Evolutionary conservation across 208 protist species (phyloP).

Genomic region (Trypanosomatidae sp.): DNA sequence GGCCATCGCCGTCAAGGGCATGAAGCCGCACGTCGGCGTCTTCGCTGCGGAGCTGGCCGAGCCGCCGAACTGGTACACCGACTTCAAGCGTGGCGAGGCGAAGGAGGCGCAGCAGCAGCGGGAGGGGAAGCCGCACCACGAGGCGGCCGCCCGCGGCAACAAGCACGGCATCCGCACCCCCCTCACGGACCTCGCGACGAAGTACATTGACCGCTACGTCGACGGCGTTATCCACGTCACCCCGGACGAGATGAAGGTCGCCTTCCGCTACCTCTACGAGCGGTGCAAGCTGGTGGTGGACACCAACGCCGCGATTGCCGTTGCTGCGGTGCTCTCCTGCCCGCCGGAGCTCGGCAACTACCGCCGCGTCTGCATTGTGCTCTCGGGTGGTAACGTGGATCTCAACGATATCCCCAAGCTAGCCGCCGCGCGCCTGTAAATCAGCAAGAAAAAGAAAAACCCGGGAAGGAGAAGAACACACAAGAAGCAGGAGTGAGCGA

Average conservation of each 20-base stretch:
- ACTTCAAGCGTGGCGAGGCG: slow-evolving; percentile 46
- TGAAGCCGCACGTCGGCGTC: slow-evolving; percentile 89
- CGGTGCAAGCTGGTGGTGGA: slow-evolving; percentile 81
- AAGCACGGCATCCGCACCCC: slow-evolving; percentile 18
- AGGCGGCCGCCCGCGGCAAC: no score
- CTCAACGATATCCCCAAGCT: slow-evolving; percentile 41
- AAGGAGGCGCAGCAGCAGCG: slow-evolving; percentile 12
- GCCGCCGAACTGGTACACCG: slow-evolving; percentile 24
- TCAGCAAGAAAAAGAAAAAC: no score
- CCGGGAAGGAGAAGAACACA: no score
- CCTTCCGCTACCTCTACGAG: slow-evolving; percentile 80
- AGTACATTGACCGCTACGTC: slow-evolving; percentile 53
- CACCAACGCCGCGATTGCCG: slow-evolving; percentile 66
- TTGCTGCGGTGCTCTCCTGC: slow-evolving; percentile 56
- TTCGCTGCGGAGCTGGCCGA: slow-evolving; percentile 78
- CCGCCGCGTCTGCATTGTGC: slow-evolving; percentile 47
- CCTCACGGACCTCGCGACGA: slow-evolving; percentile 19
- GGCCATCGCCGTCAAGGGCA: slow-evolving; percentile 88
- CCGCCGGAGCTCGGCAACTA: slow-evolving; percentile 40
- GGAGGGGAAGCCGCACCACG: background rate
- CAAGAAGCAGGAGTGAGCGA: no score
- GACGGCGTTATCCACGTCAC: slow-evolving; percentile 60
- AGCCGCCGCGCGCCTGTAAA: slow-evolving; percentile 36
- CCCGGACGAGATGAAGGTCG: slow-evolving; percentile 50
- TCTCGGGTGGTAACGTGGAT: slow-evolving; percentile 68